phyloP scores from a whole-genome alignment of 208 protist genomes.

The Blastocrithidia nonstop region DNA sequence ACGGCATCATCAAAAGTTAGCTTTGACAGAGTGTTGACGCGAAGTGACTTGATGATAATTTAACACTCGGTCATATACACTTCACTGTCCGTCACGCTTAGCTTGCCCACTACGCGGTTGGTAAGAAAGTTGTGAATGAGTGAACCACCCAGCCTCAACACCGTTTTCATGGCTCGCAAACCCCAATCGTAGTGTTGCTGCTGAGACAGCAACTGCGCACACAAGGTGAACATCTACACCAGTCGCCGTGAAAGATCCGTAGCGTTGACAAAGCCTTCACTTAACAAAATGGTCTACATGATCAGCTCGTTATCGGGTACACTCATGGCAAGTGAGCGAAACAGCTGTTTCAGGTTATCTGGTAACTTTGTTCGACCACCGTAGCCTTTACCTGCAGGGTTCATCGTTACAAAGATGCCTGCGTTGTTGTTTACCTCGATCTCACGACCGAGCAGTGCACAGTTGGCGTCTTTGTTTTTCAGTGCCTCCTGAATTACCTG shows the following conservation, averaged over 20 bases:
- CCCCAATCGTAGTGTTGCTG: constrained; percentile 99
- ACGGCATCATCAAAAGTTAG: constrained; percentile 91
- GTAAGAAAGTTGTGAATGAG: constrained; percentile 81
- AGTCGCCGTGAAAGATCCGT: constrained; percentile 87
- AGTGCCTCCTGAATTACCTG: constrained; percentile 96
- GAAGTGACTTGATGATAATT: constrained; percentile 93
- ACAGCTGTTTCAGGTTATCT: constrained; percentile 98
- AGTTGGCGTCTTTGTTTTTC: constrained; percentile 73
- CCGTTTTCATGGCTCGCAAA: constrained; percentile 94
- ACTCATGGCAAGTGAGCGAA: constrained; percentile 97
- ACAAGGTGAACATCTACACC: constrained; percentile 90
- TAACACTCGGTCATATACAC: constrained; percentile 80
- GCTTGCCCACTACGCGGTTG: constrained; percentile 59
- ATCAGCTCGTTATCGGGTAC: constrained; percentile 96
- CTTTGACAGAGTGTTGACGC: constrained; percentile 97
- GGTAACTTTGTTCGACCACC: constrained; percentile 96
- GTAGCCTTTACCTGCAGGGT: constrained; percentile 97
- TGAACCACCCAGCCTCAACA: constrained; percentile 85
- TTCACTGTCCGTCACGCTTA: constrained; percentile 32
- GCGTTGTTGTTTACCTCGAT: constrained; percentile 92
- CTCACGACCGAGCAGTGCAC: constrained; percentile 83
- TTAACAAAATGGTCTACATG: constrained; percentile 94
- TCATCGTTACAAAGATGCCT: constrained; percentile 98
- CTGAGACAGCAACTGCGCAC: constrained; percentile 87
- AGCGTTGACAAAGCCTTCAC: constrained; percentile 94